Evolutionary conservation across 1,139 yeast genomes (phyloP).

Genomic region (Debaryomyces nepalensis): DNA sequence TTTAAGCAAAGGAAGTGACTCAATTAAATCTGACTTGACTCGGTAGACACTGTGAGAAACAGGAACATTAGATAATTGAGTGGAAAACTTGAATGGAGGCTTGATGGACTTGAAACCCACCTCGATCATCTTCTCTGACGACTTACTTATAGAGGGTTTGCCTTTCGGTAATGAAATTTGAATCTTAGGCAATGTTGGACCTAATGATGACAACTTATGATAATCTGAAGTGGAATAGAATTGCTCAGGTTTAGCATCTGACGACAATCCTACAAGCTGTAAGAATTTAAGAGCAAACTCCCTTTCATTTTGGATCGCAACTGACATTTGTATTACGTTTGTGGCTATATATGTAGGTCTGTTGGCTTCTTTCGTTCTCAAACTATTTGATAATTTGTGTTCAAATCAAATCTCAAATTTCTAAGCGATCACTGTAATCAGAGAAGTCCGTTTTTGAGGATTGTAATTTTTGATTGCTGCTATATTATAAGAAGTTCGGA

Average conservation of each 20-base stretch:
- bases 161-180: conserved; percentile 33
- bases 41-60: conserved; percentile 36
- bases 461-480: no score
- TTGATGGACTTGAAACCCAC: conserved; percentile 47
- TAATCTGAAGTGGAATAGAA: conserved; percentile 42
- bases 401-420: conserved; percentile 8
- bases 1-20: conserved; percentile 28
- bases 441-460: not conserved
- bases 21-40: conserved; percentile 38
- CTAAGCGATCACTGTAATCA: not conserved
- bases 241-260: conserved; percentile 27
- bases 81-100: conserved; percentile 47
- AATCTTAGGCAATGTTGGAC: conserved; percentile 46
- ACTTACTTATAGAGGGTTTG: not conserved
- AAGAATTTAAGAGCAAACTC: conserved; percentile 41
- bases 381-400: conserved; percentile 2
- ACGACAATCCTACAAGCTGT: conserved; percentile 37
- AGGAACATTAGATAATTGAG: conserved; percentile 29
- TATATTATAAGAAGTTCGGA: no score
- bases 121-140: conserved; percentile 14
- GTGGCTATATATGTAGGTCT: not conserved
- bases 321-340: conserved; percentile 6
- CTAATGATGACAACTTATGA: conserved; percentile 37
- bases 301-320: conserved; percentile 17
- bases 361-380: not conserved